Evolutionary conservation across 1,284 basidiomycete species (phyloP), one percentile per base, ranked within the genome.

Genomic region (Malassezia brasiliensis): DNA sequence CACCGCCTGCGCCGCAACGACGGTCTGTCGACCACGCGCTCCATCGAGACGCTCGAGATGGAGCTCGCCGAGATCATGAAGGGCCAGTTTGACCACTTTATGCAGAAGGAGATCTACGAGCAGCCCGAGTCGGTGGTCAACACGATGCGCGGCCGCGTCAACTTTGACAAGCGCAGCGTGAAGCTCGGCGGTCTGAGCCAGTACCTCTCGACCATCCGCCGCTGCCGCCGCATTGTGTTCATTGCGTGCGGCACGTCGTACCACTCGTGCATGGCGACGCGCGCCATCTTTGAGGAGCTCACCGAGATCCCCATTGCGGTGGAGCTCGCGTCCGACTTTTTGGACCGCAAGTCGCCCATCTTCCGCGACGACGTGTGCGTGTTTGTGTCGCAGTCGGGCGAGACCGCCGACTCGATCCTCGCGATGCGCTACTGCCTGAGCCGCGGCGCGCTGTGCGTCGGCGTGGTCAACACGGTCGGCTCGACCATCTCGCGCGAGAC

Each of bases 61-160:
- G 94, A 99, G 78, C 84, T 99, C 47, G 94, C 93, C 35, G 94
- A 94, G 70, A 98, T 99, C 80, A 98, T 98, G 94, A 98, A 98
- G 83, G 94, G 94, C 76, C 89, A 90, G 77, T 98, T 96, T 76
- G 89, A 93, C 76, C 91, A 94, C 78, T 99, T 99, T 78, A 98
- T 99, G 94, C 93, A 98, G 78, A 98, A 99, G 81, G 94, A 99
- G 78, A 98, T 99, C 74, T 98, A 94, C 81, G 94, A 99, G 77
- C 94, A 99, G 78, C 94, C 93, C 59, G 94, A 99, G 76, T 96
- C 90, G 45, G 94, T 98, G 66, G 90, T 98, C 78, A 99, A 99
- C 83, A 99, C 94, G 50, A 99, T 99, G 94, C 88, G 94, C 83
- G 94, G 94, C 63, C 89, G 94, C 69, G 88, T 99, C 80, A 98